Conservation (phyloP, 176 grass and related monocot species). For the Ensete glaucum region DNA sequence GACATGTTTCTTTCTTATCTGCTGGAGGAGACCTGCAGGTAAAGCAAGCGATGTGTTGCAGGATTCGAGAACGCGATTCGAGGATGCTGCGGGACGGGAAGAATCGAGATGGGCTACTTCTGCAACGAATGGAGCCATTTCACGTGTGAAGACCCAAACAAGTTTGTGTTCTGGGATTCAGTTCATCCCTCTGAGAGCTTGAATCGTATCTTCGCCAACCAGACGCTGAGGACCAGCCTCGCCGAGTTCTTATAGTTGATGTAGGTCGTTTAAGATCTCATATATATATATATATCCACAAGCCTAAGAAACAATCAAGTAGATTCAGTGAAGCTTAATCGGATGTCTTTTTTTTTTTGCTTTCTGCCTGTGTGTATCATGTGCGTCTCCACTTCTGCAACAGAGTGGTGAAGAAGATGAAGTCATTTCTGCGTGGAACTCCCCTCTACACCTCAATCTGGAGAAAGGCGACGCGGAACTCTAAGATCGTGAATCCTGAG, state of each 20-base stretch:
- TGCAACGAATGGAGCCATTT: conserved; percentile 30
- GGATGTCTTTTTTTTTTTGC: too few species aligned
- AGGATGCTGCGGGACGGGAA: conserved; percentile 56
- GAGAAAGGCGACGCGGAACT: too few species aligned
- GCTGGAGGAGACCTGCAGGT: neutral
- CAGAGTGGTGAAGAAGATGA: too few species aligned
- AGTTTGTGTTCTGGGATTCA: conserved; percentile 73
- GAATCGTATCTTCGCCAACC: conserved; percentile 39
- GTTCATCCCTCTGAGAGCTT: conserved; percentile 64
- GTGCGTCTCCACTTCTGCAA: too few species aligned
- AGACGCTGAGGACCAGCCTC: conserved; percentile 53
- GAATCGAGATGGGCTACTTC: conserved; percentile 37
- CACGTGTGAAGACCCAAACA: conserved; percentile 36
- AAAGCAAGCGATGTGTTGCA: neutral
- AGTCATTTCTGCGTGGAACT: too few species aligned
- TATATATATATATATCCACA: neutral
- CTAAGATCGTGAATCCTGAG: too few species aligned
- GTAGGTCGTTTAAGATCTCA: neutral
- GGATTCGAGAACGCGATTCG: conserved; percentile 30
- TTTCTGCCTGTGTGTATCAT: too few species aligned
- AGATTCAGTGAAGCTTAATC: too few species aligned
- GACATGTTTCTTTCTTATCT: neutral
- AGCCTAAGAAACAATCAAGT: too few species aligned
- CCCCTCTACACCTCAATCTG: too few species aligned
- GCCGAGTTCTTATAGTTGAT: conserved; percentile 26